Percentiles rank a stretch among this genome's conserved stretches.
These are phyloP conservation scores for Penicillium sp. DNA, from an alignment of 2,329 filamentous ascomycete genomes.

Conservation along the genomic window DNA sequence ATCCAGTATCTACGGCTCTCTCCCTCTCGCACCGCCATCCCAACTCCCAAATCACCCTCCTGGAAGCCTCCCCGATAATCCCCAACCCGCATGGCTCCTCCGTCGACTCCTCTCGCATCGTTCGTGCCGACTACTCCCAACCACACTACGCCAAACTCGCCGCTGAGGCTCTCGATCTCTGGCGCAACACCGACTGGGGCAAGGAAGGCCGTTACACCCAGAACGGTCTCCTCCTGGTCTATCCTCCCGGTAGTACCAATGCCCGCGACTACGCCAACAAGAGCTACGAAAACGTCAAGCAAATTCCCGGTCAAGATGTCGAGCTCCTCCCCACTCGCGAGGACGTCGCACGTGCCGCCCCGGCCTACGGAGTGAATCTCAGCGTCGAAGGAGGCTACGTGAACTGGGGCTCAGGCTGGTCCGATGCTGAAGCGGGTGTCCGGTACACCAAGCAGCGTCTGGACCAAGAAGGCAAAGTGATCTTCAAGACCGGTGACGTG, in stretches of 20 bases:
- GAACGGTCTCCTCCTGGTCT: constrained; percentile 37
- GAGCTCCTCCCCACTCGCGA: constrained; percentile 26
- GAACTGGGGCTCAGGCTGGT: constrained; percentile 43
- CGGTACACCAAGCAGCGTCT: constrained; percentile 33
- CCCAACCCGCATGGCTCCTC: constrained; percentile 52
- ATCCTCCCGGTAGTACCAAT: constrained; percentile 24
- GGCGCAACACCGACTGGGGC: constrained; percentile 44
- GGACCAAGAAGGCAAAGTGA: constrained; percentile 30
- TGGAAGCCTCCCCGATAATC: constrained; percentile 49
- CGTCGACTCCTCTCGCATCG: constrained; percentile 54
- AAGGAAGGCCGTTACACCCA: constrained; percentile 38
- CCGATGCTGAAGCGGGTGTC: constrained; percentile 37
- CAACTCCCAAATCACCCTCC: constrained; percentile 47
- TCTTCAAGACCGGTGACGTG: constrained; percentile 33
- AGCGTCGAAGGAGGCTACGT: constrained; percentile 38
- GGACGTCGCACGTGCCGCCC: constrained; percentile 30
- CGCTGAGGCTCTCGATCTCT: constrained; percentile 61
- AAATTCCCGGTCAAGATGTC: constrained; percentile 28
- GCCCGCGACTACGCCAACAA: constrained; percentile 32
- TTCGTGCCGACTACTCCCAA: constrained; percentile 72
- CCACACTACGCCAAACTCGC: constrained; percentile 67
- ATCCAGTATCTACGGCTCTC: constrained; percentile 56
- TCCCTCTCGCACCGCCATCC: constrained; percentile 55
- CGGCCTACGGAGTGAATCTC: constrained; percentile 28
- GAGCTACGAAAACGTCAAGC: constrained; percentile 36